Base-by-base conservation (phyloP, 148 eudicot genomes). In the Gaultheria prostrata region DNA sequence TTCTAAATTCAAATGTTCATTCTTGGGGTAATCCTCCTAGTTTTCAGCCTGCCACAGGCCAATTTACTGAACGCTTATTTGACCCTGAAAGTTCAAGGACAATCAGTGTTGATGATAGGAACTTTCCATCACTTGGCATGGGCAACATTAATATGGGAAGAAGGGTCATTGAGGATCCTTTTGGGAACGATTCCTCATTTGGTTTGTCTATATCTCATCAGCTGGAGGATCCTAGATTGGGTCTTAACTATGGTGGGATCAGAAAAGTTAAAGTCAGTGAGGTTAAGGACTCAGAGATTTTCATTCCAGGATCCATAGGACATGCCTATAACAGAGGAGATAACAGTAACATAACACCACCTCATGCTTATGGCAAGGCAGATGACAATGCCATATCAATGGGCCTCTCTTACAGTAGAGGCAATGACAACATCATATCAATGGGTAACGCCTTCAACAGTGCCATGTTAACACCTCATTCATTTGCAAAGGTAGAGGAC, bases 211-310 rank as follows among this genome's bases (percentile, higher is more conserved):
- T 88, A 77, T 88, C 92, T 82, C 91, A 90, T 33, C 81, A 89
- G 5, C 82, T 88, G 43, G 92, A 88, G 57, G 88, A 87, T 81
- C 90, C 91, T 48, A 86, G 85, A 81, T 78, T 87, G 39, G 73
- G 88, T 84, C 80, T 92, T 53, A 91, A 88, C 77, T 89, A 85
- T 82, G 90, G 89, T 32, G 91, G 93, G 20, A 86, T 87, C 15
- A 87, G 92, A 85, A 93, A 94, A 88, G 93, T 90, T n/a, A 92
- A 93, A 83, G 94, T 91, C 78, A 89, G 89, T 85, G 90, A 93
- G 87, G 98, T 93, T 20, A 88, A 86, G 80, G 90, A 90, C 80
- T 81, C 92, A 12, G 91, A 87, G 78, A 88, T 91, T 85, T 49
- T 83, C 84, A 82, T 89, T 84, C 81, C 93, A 79, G 87, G 84